Conservation (phyloP, 805 yeast species). For the Ogataea polymorpha region DNA sequence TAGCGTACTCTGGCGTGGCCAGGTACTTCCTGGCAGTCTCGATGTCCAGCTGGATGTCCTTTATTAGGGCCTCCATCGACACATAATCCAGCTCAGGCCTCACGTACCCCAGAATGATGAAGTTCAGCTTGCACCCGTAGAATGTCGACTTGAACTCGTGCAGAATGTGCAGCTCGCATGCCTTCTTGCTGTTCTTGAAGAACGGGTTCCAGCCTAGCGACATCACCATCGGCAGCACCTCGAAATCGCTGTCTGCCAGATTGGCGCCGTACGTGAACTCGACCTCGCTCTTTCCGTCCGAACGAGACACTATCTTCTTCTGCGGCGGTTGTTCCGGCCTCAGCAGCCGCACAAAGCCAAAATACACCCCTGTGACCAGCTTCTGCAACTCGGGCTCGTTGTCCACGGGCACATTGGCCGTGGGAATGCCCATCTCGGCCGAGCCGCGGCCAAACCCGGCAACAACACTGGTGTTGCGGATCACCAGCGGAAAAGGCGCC, state of each 20-base stretch:
- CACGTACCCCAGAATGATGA: constrained; percentile 79
- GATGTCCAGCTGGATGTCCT: constrained; percentile 81
- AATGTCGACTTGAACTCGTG: constrained; percentile 67
- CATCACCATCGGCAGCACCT: constrained; percentile 83
- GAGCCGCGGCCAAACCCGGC: constrained; percentile 97
- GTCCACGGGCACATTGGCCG: constrained; percentile 78
- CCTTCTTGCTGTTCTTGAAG: constrained; percentile 71
- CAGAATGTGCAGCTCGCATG: constrained; percentile 84
- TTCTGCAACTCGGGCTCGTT: constrained; percentile 39
- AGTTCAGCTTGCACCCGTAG: constrained; percentile 76
- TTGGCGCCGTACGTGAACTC: constrained; percentile 60
- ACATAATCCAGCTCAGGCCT: constrained; percentile 89
- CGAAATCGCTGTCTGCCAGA: constrained; percentile 43
- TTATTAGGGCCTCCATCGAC: constrained; percentile 74
- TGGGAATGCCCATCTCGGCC: constrained; percentile 88
- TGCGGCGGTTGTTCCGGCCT: constrained; percentile 17
- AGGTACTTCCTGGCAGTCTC: constrained; percentile 57
- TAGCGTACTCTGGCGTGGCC: constrained; percentile 38
- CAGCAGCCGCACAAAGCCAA: constrained; percentile 52
- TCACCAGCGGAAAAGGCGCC: constrained; percentile 48
- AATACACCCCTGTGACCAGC: constrained; percentile 80
- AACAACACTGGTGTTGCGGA: constrained; percentile 46
- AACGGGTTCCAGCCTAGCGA: constrained; percentile 96
- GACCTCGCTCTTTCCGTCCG: constrained; percentile 41
- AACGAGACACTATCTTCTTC: constrained; percentile 24